Base-by-base conservation (phyloP, 2,329 filamentous ascomycete genomes). In the Colletotrichum phormii region DNA sequence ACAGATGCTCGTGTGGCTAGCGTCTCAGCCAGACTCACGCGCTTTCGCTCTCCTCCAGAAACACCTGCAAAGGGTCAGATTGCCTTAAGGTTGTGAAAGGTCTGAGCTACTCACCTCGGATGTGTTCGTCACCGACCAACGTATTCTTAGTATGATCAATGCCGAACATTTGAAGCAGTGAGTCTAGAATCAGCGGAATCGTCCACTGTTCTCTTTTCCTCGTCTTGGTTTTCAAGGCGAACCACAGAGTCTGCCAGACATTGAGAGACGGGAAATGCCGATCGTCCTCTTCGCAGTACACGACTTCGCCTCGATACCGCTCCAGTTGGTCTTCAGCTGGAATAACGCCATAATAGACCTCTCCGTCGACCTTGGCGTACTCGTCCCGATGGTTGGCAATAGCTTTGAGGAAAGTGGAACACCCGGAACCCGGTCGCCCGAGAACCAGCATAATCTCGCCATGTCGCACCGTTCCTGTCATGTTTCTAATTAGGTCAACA, bases 261-360 rank as follows among this genome's bases (percentile, higher is more conserved):
- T 91, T 95, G 46, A 96, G 84, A 1, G 88, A 87, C 3, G 94
- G 91, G 78, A 95, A 91, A 79, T 96, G 94, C 22, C 90, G 86
- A 77, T 95, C 93, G 75, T 95, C 93, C 80, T 96, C 93, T 18
- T 89, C 89, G 76, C 94, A 95, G 80, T 95, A 95, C 76, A 91
- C 92, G 78, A 94, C 92, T 79, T 95, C 93, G 46, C 93, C 93
- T 58, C 92, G 87, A 80, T 93, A 95, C 74, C 88, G 85, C 78
- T 91, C 91, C 77, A 89, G 86, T 77, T 94, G 92, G 76, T 92
- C 90, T 33, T 89, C 84, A 0, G 93, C 91, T 1, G 91, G 83
- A 18, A 95, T 91, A 15, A 92, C 92, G 53, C 92, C 93, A 76
- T 95, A 95, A 2, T 86, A 88, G 5, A 95, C 89, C 1, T 94